Conservation (phyloP, 2,329 filamentous ascomycete genomes). For the Metarhizium album region DNA sequence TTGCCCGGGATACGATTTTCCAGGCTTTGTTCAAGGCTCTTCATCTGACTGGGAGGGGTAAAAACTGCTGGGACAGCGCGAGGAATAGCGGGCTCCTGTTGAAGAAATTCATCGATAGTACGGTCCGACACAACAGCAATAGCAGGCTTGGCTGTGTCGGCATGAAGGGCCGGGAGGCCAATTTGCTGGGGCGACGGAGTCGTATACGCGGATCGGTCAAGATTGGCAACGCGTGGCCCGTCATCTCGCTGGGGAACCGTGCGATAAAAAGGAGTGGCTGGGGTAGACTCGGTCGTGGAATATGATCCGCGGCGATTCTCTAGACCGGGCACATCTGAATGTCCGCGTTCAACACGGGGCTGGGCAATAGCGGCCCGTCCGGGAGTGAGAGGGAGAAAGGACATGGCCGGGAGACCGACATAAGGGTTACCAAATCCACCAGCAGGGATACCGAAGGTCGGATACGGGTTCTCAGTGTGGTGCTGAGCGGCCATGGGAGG, state of each 20-base stretch:
- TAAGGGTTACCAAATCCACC: constrained; percentile 26
- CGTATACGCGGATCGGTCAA: constrained; percentile 55
- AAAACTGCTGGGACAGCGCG: constrained; percentile 82
- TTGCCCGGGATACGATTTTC: constrained; percentile 87
- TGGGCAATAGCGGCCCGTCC: constrained; percentile 34
- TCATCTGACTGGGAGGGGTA: constrained; percentile 72
- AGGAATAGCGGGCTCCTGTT: constrained; percentile 74
- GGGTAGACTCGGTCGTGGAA: constrained; percentile 56
- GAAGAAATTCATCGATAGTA: constrained; percentile 52
- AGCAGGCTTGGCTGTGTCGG: constrained; percentile 31
- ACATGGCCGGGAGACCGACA: constrained; percentile 24
- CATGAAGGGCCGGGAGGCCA: constrained; percentile 28
- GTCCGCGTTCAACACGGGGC: constrained; percentile 35
- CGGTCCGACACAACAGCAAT: constrained; percentile 31
- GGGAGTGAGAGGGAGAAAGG: constrained; percentile 41
- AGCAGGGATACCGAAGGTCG: constrained; percentile 20
- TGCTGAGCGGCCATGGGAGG: constrained; percentile 23
- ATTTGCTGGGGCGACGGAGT: constrained; percentile 56
- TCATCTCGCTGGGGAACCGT: constrained; percentile 47
- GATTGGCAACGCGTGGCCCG: constrained; percentile 44
- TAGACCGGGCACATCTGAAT: constrained; percentile 47
- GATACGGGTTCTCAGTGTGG: constrained; percentile 22
- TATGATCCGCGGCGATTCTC: constrained; percentile 59
- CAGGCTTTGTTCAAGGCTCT: constrained; percentile 86
- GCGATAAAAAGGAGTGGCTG: constrained; percentile 55